Evolutionary conservation across 495 filamentous ascomycete species (phyloP), one percentile per base, ranked within the genome.

Genomic region (Chaetomium fimeti): DNA sequence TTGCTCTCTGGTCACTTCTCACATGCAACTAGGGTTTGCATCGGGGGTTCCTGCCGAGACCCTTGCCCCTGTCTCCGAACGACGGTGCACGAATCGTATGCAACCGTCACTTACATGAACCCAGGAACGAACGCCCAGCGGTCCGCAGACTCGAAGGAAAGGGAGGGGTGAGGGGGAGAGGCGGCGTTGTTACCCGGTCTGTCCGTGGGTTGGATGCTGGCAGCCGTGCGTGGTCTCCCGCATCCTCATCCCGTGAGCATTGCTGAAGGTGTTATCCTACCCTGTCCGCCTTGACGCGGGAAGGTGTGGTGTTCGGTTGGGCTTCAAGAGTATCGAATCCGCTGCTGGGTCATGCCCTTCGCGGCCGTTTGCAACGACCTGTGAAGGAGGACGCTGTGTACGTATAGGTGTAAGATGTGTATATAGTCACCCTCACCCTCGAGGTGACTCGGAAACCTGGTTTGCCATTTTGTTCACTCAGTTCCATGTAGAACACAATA

Each of bases 31-130:
- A 24, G 47, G 28, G 59, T 53, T 53, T 52, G 38, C n/a, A 36
- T 40, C 47, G 28, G 29, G 22, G 8, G 1, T 16, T 7, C 22
- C 47, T 52, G n/a, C 58, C 47, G 47, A 61, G 47, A 51, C 29
- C 59, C 59, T 22, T 52, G 32, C 53, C 59, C 59, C 32, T 61
- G 48, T 13, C 36, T 20, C 28, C n/a, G 47, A 42, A 25, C 20
- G 47, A 25, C 48, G 47, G 27, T 6, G n/a, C 48, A 61, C 59
- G 18, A 53, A 61, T 53, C 59, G 59, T 28, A 53, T 28, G 59
- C 42, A 28, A 42, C 43, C 7, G 18, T 51, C 43, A 59, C 58
- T 11, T 38, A 18, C 28, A 18, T 7, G 22, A 48, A 13, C 42
- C 6, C 40, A 48, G 24, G 43, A 18, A 47, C 43, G 43, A 40